Evolutionary conservation across 495 filamentous ascomycete species (phyloP), one percentile per base, ranked within the genome.

Genomic region (Xylona heveae): DNA sequence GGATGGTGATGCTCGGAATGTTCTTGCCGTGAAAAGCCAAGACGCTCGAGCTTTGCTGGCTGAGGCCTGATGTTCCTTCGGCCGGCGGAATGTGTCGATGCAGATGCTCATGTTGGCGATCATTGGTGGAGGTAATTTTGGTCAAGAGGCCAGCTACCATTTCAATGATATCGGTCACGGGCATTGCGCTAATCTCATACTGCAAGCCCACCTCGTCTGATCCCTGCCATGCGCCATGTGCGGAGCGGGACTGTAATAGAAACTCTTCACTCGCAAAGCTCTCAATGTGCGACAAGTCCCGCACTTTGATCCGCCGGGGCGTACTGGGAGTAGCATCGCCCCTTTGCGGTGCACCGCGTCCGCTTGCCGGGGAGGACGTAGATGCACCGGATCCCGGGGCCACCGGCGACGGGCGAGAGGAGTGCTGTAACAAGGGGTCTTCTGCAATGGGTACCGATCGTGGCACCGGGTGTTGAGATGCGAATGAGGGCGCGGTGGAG

Each of bases 11-110:
- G 46, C 75, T 88, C 2, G 88, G 88, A 6, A 95, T 81, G 39
- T 99, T 99, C 55, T 95, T 99, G 17, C 88, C 88, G 50, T 99
- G 88, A 44, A 99, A 99, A n/a, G 88, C 90, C 7, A 99, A 68
- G 1, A 99, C 88, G 34, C 81, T 91, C 30, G 71, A 79, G 32
- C 83, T 80, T 38, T 90, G 68, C 7, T 70, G 70, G 44, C 66
- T 83, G 44, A 92, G 62, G 24, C 64, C 65, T 18, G 59, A 49
- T 3, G 70, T 62, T 7, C 66, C 69, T 31, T 79, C 72, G 9
- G 68, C 52, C 6, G 68, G 59, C 12, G 78, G 72, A 38, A 81
- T 68, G 35, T 74, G 65, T 31, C 73, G 58, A 48, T 82, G 74
- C 22, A 78, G 42, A 37, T 74, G 65, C 45, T 94, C 82, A 52